Evolutionary conservation across 306 rosid genomes (phyloP).

Genomic region (Dryas octopetala): DNA sequence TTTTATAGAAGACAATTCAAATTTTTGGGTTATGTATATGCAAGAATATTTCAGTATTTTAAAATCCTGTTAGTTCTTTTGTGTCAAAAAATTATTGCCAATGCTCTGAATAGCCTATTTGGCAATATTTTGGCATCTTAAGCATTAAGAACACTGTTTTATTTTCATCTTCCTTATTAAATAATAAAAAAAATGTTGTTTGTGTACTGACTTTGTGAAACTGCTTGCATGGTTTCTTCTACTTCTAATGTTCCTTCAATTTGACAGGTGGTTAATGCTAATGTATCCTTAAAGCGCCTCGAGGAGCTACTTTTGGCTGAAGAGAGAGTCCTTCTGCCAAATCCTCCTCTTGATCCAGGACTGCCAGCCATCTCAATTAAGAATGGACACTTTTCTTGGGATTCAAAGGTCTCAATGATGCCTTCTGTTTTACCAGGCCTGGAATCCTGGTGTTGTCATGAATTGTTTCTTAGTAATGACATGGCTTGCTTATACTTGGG

Average conservation of each 20-base stretch:
- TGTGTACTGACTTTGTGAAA: conserved; percentile 17
- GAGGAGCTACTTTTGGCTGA: conserved; percentile 85
- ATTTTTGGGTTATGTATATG: no score
- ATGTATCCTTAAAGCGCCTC: conserved; percentile 86
- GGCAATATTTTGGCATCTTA: not conserved
- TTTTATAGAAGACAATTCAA: not conserved
- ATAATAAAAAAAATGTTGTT: not conserved
- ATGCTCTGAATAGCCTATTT: not conserved
- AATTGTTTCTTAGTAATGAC: not conserved
- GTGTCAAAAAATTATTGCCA: not conserved
- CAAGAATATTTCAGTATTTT: conserved; percentile 2
- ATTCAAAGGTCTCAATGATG: conserved; percentile 55
- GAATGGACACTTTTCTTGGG: conserved; percentile 94
- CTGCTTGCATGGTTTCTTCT: not conserved
- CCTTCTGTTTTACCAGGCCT: not conserved
- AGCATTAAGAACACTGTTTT: not conserved
- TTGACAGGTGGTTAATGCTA: conserved; percentile 80
- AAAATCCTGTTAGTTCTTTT: not conserved
- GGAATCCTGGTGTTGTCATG: not conserved
- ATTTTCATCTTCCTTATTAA: not conserved
- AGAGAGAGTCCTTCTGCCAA: conserved; percentile 79
- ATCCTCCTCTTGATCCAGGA: conserved; percentile 78
- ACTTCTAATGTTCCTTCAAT: conserved; percentile 30
- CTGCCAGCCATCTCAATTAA: conserved; percentile 76
- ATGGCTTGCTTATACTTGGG: not conserved